phyloP scores from a whole-genome alignment of 345 rosid genomes.

The Corchorus capsularis region DNA sequence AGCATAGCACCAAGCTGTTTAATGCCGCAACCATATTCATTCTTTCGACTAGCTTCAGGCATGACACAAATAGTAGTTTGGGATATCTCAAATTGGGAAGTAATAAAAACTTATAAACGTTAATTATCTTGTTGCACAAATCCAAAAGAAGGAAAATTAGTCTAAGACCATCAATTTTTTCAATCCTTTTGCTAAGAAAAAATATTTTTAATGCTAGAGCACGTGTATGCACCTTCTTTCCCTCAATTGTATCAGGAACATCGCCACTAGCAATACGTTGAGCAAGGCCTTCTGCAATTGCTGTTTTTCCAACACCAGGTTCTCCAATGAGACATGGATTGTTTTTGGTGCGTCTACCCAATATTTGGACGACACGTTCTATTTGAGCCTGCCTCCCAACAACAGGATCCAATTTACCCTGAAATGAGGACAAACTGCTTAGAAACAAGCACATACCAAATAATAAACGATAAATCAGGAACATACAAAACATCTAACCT shows the following conservation, averaged over 20 bases:
- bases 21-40: background rate
- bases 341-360: constrained; percentile 96
- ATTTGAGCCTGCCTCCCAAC: constrained; percentile 98
- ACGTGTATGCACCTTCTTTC: constrained; percentile 71
- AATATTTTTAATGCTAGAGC: background rate
- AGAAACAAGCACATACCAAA: background rate
- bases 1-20: background rate
- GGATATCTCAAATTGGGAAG: background rate
- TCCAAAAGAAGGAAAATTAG: background rate
- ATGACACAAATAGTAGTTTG: background rate
- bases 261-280: constrained; percentile 91
- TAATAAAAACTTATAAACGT: background rate
- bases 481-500: constrained; percentile 47
- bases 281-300: constrained; percentile 99
- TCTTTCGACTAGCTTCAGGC: background rate
- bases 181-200: background rate
- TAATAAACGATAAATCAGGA: background rate
- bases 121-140: no score
- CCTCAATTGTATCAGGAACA: constrained; percentile 96
- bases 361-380: constrained; percentile 91
- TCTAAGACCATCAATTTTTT: background rate
- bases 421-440: constrained; percentile 21
- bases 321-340: constrained; percentile 99
- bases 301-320: constrained; percentile 99
- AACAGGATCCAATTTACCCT: constrained; percentile 99